phyloP scores from a whole-genome alignment of 2,329 filamentous ascomycete species.

The Pseudonectria buxi region DNA sequence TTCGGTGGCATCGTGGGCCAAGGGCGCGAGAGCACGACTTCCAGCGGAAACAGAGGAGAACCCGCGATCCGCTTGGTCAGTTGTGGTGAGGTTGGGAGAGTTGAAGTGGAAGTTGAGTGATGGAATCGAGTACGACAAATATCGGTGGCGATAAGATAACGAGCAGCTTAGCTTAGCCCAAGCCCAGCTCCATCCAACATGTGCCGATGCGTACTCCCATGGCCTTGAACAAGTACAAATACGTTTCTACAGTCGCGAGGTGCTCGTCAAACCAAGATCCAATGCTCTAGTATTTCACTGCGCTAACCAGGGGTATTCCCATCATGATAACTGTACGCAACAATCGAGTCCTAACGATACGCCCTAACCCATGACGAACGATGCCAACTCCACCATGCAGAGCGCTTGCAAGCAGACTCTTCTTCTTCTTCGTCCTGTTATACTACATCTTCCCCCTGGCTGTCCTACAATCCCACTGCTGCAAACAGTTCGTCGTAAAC shows the following conservation, averaged over 20 bases:
- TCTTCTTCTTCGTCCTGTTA: constrained; percentile 1
- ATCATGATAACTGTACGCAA: constrained; percentile 3
- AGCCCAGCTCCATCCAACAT: too few species aligned
- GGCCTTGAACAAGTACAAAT: too few species aligned
- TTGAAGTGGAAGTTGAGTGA: constrained; percentile 1
- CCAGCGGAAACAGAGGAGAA: constrained; percentile 2
- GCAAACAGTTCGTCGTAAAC: constrained; percentile 65
- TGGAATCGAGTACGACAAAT: constrained; percentile 7
- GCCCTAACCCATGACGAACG: constrained; percentile 9
- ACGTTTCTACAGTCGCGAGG: too few species aligned
- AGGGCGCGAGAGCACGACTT: constrained; percentile 8
- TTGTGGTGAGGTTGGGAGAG: background rate
- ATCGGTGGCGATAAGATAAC: constrained; percentile 17
- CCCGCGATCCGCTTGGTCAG: background rate
- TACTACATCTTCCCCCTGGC: too few species aligned
- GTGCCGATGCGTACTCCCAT: too few species aligned
- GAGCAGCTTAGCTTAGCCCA: constrained; percentile 1
- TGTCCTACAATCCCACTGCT: constrained; percentile 21
- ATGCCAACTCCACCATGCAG: constrained; percentile 16
- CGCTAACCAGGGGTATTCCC: constrained; percentile 16
- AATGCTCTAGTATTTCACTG: background rate
- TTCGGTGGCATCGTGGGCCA: constrained; percentile 17
- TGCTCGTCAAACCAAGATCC: too few species aligned
- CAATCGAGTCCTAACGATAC: too few species aligned
- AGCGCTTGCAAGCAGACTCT: constrained; percentile 4